These are phyloP conservation scores for Pleurotus salmoneostramineus DNA, from an alignment of 768 basidiomycete species.

Conservation along the genomic window DNA sequence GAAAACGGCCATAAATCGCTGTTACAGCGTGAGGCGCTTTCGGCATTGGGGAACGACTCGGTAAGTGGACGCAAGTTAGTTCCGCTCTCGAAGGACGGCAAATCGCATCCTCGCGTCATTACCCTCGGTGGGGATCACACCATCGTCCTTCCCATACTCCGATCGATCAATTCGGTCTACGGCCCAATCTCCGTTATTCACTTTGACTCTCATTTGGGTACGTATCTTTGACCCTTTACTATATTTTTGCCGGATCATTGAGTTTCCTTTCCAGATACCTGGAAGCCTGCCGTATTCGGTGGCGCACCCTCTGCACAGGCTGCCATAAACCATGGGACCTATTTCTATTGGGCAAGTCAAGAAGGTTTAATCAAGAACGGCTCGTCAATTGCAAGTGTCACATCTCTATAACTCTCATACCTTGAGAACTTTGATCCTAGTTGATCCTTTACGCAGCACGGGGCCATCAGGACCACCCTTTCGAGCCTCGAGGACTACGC, in stretches of 20 bases:
- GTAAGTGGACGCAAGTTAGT: slow-evolving; percentile 51
- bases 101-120: slow-evolving; percentile 73
- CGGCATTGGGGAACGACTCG: slow-evolving; percentile 60
- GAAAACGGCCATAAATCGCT: slow-evolving; percentile 69
- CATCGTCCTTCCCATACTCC: slow-evolving; percentile 57
- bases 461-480: slow-evolving; percentile 82
- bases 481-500: slow-evolving; percentile 73
- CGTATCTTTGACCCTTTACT: slow-evolving; percentile 11
- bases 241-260: slow-evolving; percentile 9
- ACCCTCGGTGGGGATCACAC: slow-evolving; percentile 90
- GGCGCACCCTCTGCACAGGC: slow-evolving; percentile 70
- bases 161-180: slow-evolving; percentile 74
- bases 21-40: slow-evolving; percentile 59
- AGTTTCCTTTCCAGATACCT: slow-evolving; percentile 45
- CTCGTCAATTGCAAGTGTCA: slow-evolving; percentile 76
- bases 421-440: slow-evolving; percentile 68
- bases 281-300: slow-evolving; percentile 74
- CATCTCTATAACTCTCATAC: slow-evolving; percentile 17
- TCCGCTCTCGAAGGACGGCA: slow-evolving; percentile 65
- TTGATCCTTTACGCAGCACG: slow-evolving; percentile 62
- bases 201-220: slow-evolving; percentile 75
- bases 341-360: slow-evolving; percentile 86
- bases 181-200: slow-evolving; percentile 82
- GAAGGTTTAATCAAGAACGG: slow-evolving; percentile 79
- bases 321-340: slow-evolving; percentile 83